Percentiles rank a stretch among this genome's conserved stretches.
Conservation (phyloP, 2,329 filamentous ascomycete genomes). For the Sporothrix brunneoviolacea region DNA sequence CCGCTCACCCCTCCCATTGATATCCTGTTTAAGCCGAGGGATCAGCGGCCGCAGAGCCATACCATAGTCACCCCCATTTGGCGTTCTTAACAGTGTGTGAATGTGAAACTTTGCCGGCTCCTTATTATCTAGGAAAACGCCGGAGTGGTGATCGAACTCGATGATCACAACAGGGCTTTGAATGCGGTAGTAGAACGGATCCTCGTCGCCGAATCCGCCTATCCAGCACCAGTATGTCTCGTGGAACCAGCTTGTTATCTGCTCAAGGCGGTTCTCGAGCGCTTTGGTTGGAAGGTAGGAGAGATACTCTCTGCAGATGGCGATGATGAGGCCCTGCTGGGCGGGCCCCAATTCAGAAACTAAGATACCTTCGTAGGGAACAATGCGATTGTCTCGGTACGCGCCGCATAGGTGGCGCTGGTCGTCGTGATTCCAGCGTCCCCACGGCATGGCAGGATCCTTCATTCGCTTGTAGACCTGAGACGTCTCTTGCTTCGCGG, state of each 20-base stretch:
- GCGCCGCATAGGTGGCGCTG: slow-evolving; percentile 73
- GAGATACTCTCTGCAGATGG: slow-evolving; percentile 58
- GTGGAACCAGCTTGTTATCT: slow-evolving; percentile 48
- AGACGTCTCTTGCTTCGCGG: slow-evolving; percentile 40
- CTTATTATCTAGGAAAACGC: slow-evolving; percentile 67
- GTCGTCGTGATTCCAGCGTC: slow-evolving; percentile 74
- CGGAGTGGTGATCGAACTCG: slow-evolving; percentile 73
- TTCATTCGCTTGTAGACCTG: slow-evolving; percentile 54
- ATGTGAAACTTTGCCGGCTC: slow-evolving; percentile 74
- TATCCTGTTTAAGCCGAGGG: slow-evolving; percentile 23
- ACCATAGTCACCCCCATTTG: slow-evolving; percentile 73
- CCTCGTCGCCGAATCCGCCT: slow-evolving; percentile 57
- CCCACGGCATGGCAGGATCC: slow-evolving; percentile 59
- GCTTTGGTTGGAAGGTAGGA: slow-evolving; percentile 58
- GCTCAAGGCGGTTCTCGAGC: slow-evolving; percentile 46
- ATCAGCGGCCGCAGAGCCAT: slow-evolving; percentile 36
- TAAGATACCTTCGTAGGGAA: slow-evolving; percentile 64
- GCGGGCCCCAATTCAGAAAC: slow-evolving; percentile 40
- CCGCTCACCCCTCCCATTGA: slow-evolving; percentile 3
- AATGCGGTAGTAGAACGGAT: slow-evolving; percentile 71
- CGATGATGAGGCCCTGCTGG: slow-evolving; percentile 49
- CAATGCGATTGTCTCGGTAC: slow-evolving; percentile 68
- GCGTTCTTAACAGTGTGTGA: slow-evolving; percentile 64
- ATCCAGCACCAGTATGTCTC: slow-evolving; percentile 81
- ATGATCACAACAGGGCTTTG: slow-evolving; percentile 68